Evolutionary conservation across 805 yeast genomes (phyloP).

Genomic region (Saturnispora zaruensis): DNA sequence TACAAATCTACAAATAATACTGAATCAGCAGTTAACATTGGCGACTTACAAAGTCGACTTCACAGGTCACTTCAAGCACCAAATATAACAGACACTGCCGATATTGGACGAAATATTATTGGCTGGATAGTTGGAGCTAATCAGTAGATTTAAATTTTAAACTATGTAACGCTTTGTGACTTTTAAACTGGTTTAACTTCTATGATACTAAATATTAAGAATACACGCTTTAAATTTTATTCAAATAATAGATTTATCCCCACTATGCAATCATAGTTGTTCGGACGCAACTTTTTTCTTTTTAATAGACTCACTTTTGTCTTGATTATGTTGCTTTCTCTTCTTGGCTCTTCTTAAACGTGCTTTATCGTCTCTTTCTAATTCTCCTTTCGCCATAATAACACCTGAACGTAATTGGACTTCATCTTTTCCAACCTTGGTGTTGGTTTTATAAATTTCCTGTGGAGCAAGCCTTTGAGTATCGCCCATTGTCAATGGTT

Average conservation of each 20-base stretch:
- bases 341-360: constrained; percentile 80
- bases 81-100: constrained; percentile 20
- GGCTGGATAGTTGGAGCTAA: constrained; percentile 31
- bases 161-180: neutral
- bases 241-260: neutral
- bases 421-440: constrained; percentile 42
- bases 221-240: neutral
- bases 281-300: constrained; percentile 21
- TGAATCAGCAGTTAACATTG: neutral
- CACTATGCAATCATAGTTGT: constrained; percentile 6
- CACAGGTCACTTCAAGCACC: constrained; percentile 24
- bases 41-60: constrained; percentile 22
- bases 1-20: neutral
- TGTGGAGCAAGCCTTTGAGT: constrained; percentile 87
- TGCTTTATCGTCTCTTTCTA: constrained; percentile 77
- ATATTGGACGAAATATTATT: constrained; percentile 27
- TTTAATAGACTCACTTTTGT: constrained; percentile 25
- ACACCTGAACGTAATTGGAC: constrained; percentile 69
- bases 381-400: constrained; percentile 72
- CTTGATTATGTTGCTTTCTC: constrained; percentile 45
- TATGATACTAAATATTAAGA: neutral
- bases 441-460: constrained; percentile 60
- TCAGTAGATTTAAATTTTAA: neutral
- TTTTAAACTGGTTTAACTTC: neutral
- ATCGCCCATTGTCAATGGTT: constrained; percentile 72